A percentile compares a stretch with the other conserved stretches of the same genome.
Evolutionary conservation across 371 early-diverging fungal species (phyloP).

Genomic region (Mucor plumbeus): DNA sequence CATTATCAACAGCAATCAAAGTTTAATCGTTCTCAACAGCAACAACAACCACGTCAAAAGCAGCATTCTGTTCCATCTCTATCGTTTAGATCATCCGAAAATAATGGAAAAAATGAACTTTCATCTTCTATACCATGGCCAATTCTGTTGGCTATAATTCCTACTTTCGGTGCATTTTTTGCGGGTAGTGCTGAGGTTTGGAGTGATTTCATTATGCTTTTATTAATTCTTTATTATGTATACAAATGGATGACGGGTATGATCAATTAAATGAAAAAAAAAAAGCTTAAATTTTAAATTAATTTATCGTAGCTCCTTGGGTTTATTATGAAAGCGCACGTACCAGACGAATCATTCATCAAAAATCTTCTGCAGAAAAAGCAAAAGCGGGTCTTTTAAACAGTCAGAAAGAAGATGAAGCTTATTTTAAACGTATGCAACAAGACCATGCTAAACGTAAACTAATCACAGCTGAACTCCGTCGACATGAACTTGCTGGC

Average conservation of each 20-base stretch:
- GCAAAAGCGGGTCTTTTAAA: conserved; percentile 9
- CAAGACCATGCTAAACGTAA: conserved; percentile 11
- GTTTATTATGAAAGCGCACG: conserved; percentile 69
- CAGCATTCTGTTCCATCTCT: neutral
- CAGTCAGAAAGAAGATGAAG: conserved; percentile 5
- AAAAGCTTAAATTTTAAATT: neutral
- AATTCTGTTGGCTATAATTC: conserved; percentile 65
- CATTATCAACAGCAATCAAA: conserved; percentile 29
- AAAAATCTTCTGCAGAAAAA: conserved; percentile 8
- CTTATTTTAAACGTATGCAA: conserved; percentile 14
- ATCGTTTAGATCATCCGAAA: neutral
- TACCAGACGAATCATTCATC: conserved; percentile 52
- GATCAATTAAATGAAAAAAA: neutral
- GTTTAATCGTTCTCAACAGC: conserved; percentile 46
- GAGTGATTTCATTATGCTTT: conserved; percentile 68
- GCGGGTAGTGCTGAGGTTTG: conserved; percentile 69
- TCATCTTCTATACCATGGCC: conserved; percentile 59
- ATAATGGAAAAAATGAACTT: neutral
- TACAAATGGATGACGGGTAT: conserved; percentile 75
- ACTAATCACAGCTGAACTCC: conserved; percentile 46
- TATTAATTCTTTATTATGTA: conserved; percentile 67
- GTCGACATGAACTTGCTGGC: conserved; percentile 61
- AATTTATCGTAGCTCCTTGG: conserved; percentile 60
- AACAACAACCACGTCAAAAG: neutral
- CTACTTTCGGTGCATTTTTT: conserved; percentile 66